Base-by-base conservation (phyloP, 2,329 filamentous ascomycete species). In the Talaromyces atroroseus region DNA sequence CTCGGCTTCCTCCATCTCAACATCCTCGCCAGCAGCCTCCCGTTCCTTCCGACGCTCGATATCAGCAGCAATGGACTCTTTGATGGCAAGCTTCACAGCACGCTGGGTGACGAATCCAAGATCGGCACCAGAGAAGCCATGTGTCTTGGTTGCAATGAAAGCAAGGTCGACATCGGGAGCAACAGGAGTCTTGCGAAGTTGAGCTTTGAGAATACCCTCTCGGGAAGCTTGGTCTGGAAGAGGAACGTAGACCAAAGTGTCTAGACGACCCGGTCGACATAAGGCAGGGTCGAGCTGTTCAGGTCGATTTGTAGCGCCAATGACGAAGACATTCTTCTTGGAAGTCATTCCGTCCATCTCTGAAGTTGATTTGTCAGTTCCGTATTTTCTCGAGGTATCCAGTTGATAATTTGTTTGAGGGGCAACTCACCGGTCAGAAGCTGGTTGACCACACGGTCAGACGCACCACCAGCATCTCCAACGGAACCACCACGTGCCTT, bases 291-390 rank as follows among this genome's bases (percentile, higher is more conserved):
- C 94, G 59, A 99, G 89, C 80, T 97, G 94, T 80, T 99, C 94
- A 45, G 94, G 94, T 80, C 94, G 85, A 82, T 99, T 99, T 76
- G 94, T 99, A 47, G 94, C 94, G 74, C 94, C 94, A 67, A 99
- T 99, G 63, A 99, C 94, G 78, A 99, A 99, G 63, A 99, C 94
- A 74, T 99, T 99, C 89, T 99, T 99, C 89, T 99, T 99, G 40
- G 92, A 96, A 47, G 92, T 97, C 92, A 97, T 97, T 68, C 92
- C 92, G 66, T 97, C 92, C 92, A 97, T 96, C 84, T 97, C 90
- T 88, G 63, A 45, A 61, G 21, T 1, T 29, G 48, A 11, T 84
- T 75, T 85, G 79, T 66, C 58, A 57, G 51, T 45, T 47, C 23
- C 66, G 54, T 54, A n/a, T 16, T 23, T 34, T 20, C 5, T 38